Evolutionary conservation across 768 basidiomycete genomes (phyloP), one percentile per base, ranked within the genome.

Genomic region (Gelatoporia subvermispora): DNA sequence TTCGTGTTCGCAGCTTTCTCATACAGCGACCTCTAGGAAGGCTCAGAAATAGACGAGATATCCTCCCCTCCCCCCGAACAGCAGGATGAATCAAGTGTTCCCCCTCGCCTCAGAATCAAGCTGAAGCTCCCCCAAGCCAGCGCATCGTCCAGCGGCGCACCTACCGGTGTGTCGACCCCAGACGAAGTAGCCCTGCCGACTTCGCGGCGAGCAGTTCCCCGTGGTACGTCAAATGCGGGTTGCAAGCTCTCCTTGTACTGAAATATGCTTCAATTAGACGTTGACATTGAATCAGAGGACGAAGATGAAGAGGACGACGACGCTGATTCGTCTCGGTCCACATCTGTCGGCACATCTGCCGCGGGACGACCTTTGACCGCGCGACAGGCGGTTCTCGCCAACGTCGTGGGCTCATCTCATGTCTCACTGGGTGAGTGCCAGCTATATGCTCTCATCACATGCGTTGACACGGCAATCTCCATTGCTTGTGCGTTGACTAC

Each of bases 381-480:
- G 8, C 68, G 86, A 21, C 85, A 88, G 55, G 86, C 86, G 2
- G 85, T 84, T 15, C 68, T 87, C 8, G 82, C 82, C 1, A 83
- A 81, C 47, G 81, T 85, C 24, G 78, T 83, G 2, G 84, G 81
- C 47, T 72, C 84, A 0, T 74, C 79, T 0, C 85, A 88, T 58
- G 84, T 88, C 25, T 80, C 84, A 1, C 65, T 88, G 15, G 67
- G 82, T 83, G 49, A 41, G 68, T 60, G 28, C 17, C 41, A 2
- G 24, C 7, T 41, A 23, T 9, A 3, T 35, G 7, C 22, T 2
- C 7, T 31, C 37, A 9, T 42, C 5, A 38, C n/a, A 42, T 9
- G 11, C 20, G 10, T 7, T 42, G 8, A 42, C n/a, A 42, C 20
- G 20, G 18, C 23, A 15, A 9, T 18, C 24, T 5, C 21, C 25